These are phyloP conservation scores for Paralagenidium karlingii DNA, from an alignment of 352 stramenopile species.

Conservation along the genomic window DNA sequence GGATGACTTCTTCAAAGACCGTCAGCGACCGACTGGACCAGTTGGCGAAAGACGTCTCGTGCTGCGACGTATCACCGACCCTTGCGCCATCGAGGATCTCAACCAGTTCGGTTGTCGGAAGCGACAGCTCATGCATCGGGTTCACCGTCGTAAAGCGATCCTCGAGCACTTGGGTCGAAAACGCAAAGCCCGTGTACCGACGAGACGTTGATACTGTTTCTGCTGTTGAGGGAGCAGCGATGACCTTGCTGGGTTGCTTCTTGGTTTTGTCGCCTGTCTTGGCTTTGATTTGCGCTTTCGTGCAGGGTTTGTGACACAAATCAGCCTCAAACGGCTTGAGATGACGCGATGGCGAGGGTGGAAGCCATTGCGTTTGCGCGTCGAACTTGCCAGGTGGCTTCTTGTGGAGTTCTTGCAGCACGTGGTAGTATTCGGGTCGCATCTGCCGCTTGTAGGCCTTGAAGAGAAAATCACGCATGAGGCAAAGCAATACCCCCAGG, in stretches of 20 bases:
- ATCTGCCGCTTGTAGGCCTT: constrained; percentile 81
- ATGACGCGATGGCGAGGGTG: too few relatives aligned
- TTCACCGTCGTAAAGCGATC: constrained; percentile 78
- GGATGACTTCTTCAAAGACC: constrained; percentile 41
- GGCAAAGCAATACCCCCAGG: constrained; percentile 49
- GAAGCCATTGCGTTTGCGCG: too few relatives aligned
- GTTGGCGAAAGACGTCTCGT: too few relatives aligned
- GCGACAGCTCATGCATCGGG: constrained; percentile 53
- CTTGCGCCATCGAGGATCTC: neutral
- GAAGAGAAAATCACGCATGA: constrained; percentile 69
- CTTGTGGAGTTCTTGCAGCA: constrained; percentile 67
- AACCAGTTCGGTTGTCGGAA: constrained; percentile 38
- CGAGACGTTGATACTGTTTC: too few relatives aligned
- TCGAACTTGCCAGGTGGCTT: constrained; percentile 50
- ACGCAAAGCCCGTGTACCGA: constrained; percentile 67
- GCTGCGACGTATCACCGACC: neutral
- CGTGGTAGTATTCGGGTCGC: constrained; percentile 78
- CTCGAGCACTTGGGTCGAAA: constrained; percentile 66
- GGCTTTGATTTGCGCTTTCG: constrained; percentile 1
- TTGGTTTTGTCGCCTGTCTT: neutral
- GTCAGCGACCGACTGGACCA: constrained; percentile 3
- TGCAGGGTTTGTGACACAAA: constrained; percentile 27
- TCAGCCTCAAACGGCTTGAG: constrained; percentile 62
- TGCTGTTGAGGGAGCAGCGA: constrained; percentile 3
- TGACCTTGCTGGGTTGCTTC: neutral